phyloP scores from a whole-genome alignment of 2,329 filamentous ascomycete genomes.

The Plenodomus lindquistii region DNA sequence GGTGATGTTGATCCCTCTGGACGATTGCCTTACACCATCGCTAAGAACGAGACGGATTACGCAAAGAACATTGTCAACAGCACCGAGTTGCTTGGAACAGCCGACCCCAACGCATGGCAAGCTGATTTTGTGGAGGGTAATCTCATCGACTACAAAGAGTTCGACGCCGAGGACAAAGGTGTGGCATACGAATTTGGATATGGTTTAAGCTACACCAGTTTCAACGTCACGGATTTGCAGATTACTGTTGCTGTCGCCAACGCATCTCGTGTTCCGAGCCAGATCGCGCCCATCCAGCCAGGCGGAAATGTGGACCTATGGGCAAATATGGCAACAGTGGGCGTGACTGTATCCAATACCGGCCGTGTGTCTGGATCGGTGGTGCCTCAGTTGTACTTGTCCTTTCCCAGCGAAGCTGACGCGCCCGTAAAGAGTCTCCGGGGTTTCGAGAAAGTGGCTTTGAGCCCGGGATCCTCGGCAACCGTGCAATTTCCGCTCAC shows the following conservation, averaged over 20 bases:
- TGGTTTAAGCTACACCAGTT: constrained; percentile 45
- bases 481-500: constrained; percentile 53
- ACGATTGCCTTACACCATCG: constrained; percentile 83
- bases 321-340: constrained; percentile 54
- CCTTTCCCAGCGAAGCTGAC: constrained; percentile 39
- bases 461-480: constrained; percentile 48
- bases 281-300: constrained; percentile 23
- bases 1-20: constrained; percentile 77
- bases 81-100: constrained; percentile 33
- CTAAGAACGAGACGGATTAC: constrained; percentile 71
- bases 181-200: constrained; percentile 44
- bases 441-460: constrained; percentile 55
- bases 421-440: constrained; percentile 46
- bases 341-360: constrained; percentile 56
- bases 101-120: constrained; percentile 48
- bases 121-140: constrained; percentile 57
- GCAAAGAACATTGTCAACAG: constrained; percentile 42
- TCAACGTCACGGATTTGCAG: constrained; percentile 28
- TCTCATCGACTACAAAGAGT: constrained; percentile 59
- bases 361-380: constrained; percentile 53
- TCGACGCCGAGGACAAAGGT: constrained; percentile 46
- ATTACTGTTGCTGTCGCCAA: constrained; percentile 14
- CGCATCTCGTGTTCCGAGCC: constrained; percentile 17
- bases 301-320: constrained; percentile 63
- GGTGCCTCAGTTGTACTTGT: constrained; percentile 63